Evolutionary conservation across 768 basidiomycete species (phyloP).

Genomic region (Tricholoma hemisulphureum): DNA sequence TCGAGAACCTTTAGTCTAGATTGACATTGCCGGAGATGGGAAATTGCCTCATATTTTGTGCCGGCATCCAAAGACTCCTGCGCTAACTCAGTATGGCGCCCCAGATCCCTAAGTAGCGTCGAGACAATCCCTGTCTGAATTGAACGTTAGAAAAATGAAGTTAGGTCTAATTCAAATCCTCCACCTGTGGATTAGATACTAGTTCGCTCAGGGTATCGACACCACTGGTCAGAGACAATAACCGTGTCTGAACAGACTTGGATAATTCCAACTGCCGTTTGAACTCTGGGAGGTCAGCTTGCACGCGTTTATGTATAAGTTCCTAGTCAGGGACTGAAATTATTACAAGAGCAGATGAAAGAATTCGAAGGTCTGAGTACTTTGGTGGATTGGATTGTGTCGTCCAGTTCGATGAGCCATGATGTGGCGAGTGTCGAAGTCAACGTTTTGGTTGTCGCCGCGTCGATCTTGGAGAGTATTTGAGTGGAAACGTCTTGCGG

Average conservation of each 20-base stretch:
- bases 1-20: conserved; percentile 44
- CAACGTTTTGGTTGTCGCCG: conserved; percentile 55
- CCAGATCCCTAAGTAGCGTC: conserved; percentile 50
- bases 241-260: conserved; percentile 60
- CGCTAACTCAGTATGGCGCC: conserved; percentile 59
- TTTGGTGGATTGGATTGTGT: conserved; percentile 68
- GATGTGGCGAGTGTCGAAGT: conserved; percentile 59
- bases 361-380: conserved; percentile 35
- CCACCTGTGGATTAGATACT: conserved; percentile 63
- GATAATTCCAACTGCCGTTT: conserved; percentile 62
- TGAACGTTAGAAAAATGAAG: conserved; percentile 2
- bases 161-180: conserved; percentile 3
- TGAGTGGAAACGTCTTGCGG: conserved; percentile 68
- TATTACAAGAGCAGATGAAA: neutral
- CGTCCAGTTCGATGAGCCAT: conserved; percentile 74
- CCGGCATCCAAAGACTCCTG: conserved; percentile 61
- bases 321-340: conserved; percentile 38
- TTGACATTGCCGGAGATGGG: conserved; percentile 54
- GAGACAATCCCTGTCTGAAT: conserved; percentile 69
- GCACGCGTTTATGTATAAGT: conserved; percentile 72
- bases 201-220: conserved; percentile 50
- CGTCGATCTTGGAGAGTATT: conserved; percentile 69
- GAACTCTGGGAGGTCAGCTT: conserved; percentile 60
- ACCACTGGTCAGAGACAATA: conserved; percentile 48
- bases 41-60: conserved; percentile 48